Evolutionary conservation across 176 grass and related monocot genomes (phyloP), one percentile per base, ranked within the genome.

Genomic region (Juncus effusus): DNA sequence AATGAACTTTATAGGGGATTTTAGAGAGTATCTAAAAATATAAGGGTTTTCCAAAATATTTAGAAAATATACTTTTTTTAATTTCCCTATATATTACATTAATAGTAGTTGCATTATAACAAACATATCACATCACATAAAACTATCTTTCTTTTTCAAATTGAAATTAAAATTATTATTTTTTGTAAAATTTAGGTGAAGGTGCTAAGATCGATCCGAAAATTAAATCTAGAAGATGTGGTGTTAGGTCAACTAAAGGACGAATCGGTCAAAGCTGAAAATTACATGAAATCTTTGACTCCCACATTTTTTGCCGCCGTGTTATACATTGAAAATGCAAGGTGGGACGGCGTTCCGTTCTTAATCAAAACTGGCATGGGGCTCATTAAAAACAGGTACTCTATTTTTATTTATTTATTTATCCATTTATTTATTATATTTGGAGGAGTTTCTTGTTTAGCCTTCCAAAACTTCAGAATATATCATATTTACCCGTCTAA

Each of bases 291-390:
- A 81, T 96, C 92, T 36, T 69, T 88, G 74, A 81, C 82, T 41
- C 87, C 87, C 41, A 91, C 92, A 58, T 96, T 91, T 79, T 87
- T 96, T 67, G 87, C 92, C 63, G 87, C 87, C 65, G 87, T 82
- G 41, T 64, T 96, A 65, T 91, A 85, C 79, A 96, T 96, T 69
- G 92, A 96, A 60, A 96, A 96, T 83, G 84, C 87, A 64, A 87
- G 92, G 42, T 96, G 92, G 92, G 92, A 91, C 71, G 92, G 92
- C 13, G 87, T 96, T 4, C 92, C 87, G 63, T 96, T 96, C 80
- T 85, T 96, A 36, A 81, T 96, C 71, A 91, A 88, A 83, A 91
- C 92, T 36, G 92, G 92, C 52, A 88, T 88, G 59, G 92, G 92
- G 50, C 87, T 96, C 54, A 91, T 88, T 63, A 74, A 81, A 71